Evolutionary conservation across 2,329 filamentous ascomycete species (phyloP).

Genomic region (Diaporthe citri): DNA sequence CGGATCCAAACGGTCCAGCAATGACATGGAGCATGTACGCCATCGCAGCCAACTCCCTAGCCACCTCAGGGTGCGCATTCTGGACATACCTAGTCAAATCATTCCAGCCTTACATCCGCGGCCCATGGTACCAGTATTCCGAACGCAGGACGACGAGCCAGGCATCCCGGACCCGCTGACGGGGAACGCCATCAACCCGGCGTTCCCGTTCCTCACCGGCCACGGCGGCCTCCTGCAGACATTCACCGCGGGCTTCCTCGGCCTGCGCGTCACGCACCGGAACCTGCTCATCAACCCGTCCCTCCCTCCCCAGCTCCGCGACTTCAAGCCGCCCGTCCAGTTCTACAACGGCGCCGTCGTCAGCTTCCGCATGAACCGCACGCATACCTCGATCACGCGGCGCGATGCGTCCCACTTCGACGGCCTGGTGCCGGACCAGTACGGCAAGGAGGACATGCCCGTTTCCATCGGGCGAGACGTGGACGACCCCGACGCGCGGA

Average conservation of each 20-base stretch:
- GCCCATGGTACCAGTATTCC: slow-evolving; percentile 78
- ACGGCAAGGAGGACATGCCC: slow-evolving; percentile 39
- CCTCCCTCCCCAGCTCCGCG: slow-evolving; percentile 67
- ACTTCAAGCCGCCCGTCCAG: slow-evolving; percentile 53
- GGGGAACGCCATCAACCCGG: slow-evolving; percentile 69
- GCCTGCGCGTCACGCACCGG: slow-evolving; percentile 70
- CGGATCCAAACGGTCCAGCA: slow-evolving; percentile 70
- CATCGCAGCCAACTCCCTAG: slow-evolving; percentile 75
- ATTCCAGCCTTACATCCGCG: slow-evolving; percentile 72
- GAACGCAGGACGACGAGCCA: slow-evolving; percentile 73
- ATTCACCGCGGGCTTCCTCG: slow-evolving; percentile 75
- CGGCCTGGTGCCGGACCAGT: slow-evolving; percentile 35
- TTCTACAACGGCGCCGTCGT: slow-evolving; percentile 50
- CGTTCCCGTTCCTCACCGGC: slow-evolving; percentile 79
- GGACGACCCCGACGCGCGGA: slow-evolving; percentile 49
- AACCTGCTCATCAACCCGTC: slow-evolving; percentile 73
- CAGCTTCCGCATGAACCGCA: slow-evolving; percentile 44
- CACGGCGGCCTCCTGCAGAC: slow-evolving; percentile 79
- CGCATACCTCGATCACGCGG: slow-evolving; percentile 44
- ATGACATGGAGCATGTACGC: slow-evolving; percentile 82
- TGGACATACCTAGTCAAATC: slow-evolving; percentile 77
- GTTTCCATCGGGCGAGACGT: slow-evolving; percentile 63
- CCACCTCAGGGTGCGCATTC: slow-evolving; percentile 74
- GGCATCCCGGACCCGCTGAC: slow-evolving; percentile 61
- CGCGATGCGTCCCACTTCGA: slow-evolving; percentile 35